These are phyloP conservation scores for Hanseniaspora singularis DNA, from an alignment of 805 yeast species.

Conservation along the genomic window DNA sequence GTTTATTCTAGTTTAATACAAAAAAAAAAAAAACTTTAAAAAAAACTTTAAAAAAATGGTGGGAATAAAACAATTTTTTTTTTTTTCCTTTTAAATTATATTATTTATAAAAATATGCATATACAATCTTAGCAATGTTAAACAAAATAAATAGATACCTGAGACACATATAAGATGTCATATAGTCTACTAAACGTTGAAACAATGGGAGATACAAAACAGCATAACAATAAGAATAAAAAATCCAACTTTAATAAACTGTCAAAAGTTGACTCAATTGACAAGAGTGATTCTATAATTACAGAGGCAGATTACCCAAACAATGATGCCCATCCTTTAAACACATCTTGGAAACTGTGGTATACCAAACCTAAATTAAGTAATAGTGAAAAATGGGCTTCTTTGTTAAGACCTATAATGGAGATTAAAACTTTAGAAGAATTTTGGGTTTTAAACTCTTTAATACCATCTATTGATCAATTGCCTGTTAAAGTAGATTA, in stretches of 20 bases:
- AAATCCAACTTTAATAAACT: background rate
- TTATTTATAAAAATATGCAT: no score
- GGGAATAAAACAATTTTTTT: no score
- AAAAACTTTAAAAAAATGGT: no score
- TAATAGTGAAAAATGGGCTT: slow-evolving; percentile 77
- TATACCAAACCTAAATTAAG: slow-evolving; percentile 87
- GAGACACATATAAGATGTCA: background rate
- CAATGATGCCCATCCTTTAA: slow-evolving; percentile 55
- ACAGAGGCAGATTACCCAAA: background rate
- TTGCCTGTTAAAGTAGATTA: slow-evolving; percentile 68
- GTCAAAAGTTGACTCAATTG: background rate
- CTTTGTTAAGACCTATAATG: slow-evolving; percentile 83
- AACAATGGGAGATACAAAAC: background rate
- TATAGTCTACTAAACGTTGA: background rate
- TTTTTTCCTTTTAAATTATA: no score
- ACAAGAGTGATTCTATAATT: background rate
- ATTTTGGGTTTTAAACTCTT: slow-evolving; percentile 95
- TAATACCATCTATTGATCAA: slow-evolving; percentile 83
- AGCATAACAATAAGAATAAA: background rate
- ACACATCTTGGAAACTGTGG: slow-evolving; percentile 92
- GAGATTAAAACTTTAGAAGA: slow-evolving; percentile 89
- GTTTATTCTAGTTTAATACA: no score
- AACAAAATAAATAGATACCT: no score
- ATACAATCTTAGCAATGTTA: no score
- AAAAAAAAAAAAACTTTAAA: background rate